Evolutionary conservation across 345 rosid species (phyloP).

Genomic region (Boechera retrofracta): DNA sequence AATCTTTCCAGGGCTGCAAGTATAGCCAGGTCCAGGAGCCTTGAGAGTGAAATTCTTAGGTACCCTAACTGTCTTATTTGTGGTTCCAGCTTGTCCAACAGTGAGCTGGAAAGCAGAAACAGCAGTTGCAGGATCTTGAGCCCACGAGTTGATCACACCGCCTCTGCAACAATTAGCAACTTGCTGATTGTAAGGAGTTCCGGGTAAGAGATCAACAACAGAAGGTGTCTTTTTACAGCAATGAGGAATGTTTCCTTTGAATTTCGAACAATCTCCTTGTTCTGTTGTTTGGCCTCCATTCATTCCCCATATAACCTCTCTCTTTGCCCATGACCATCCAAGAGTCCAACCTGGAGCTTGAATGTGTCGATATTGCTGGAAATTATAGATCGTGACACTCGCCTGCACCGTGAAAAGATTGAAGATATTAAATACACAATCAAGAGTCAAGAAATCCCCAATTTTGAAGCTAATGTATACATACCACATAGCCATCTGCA

Average conservation of each 20-base stretch:
- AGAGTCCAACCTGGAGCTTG: slow-evolving; percentile 80
- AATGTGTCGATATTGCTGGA: slow-evolving; percentile 72
- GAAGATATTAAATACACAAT: background rate
- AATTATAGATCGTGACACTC: slow-evolving; percentile 65
- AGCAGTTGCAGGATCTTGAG: slow-evolving; percentile 67
- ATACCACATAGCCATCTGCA: slow-evolving; percentile 76
- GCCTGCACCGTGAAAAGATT: slow-evolving; percentile 52
- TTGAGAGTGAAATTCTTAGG: slow-evolving; percentile 73
- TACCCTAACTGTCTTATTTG: slow-evolving; percentile 75
- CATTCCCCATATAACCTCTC: slow-evolving; percentile 87
- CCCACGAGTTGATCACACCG: slow-evolving; percentile 76
- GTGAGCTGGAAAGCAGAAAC: slow-evolving; percentile 75
- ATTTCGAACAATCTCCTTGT: slow-evolving; percentile 87
- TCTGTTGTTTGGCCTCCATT: slow-evolving; percentile 80
- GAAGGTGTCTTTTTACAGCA: slow-evolving; percentile 66
- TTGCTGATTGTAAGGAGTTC: slow-evolving; percentile 83
- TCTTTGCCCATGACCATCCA: slow-evolving; percentile 78
- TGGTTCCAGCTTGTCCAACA: slow-evolving; percentile 76
- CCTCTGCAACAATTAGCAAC: slow-evolving; percentile 73
- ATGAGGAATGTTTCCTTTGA: slow-evolving; percentile 76
- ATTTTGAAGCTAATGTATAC: slow-evolving; percentile 2
- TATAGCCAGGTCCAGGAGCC: slow-evolving; percentile 82
- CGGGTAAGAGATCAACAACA: slow-evolving; percentile 76
- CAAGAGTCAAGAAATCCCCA: slow-evolving; percentile 4
- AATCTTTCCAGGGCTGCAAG: slow-evolving; percentile 77